Evolutionary conservation across 371 early-diverging fungal species (phyloP).

Genomic region (Lichtheimia corymbifera): DNA sequence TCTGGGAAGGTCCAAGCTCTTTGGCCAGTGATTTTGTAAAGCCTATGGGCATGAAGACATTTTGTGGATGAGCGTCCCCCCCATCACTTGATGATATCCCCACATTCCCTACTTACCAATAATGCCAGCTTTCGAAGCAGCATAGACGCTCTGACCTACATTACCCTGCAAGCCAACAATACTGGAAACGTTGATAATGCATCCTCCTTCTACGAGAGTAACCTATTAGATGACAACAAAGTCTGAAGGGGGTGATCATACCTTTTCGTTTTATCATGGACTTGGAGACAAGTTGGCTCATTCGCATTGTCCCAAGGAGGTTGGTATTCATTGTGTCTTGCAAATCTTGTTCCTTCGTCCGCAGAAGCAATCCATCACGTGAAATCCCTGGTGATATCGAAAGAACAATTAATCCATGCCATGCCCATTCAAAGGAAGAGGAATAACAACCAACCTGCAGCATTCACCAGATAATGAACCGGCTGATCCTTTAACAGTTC

Average conservation of each 20-base stretch:
- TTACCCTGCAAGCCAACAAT: slow-evolving; percentile 80
- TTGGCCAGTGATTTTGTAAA: slow-evolving; percentile 82
- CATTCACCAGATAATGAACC: slow-evolving; percentile 62
- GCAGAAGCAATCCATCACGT: slow-evolving; percentile 57
- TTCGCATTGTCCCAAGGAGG: slow-evolving; percentile 71
- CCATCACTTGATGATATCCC: not conserved
- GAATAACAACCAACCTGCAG: slow-evolving; percentile 48
- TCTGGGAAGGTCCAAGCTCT: slow-evolving; percentile 74
- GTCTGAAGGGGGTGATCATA: slow-evolving; percentile 14
- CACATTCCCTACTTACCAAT: slow-evolving; percentile 54
- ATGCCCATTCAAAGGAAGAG: not conserved
- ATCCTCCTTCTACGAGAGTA: slow-evolving; percentile 44
- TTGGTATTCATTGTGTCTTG: slow-evolving; percentile 65
- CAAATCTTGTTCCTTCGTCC: slow-evolving; percentile 47
- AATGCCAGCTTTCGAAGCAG: slow-evolving; percentile 85
- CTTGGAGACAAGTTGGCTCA: slow-evolving; percentile 58
- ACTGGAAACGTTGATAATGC: slow-evolving; percentile 85
- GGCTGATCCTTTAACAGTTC: slow-evolving; percentile 27
- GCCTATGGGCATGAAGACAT: slow-evolving; percentile 35
- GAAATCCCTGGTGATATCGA: slow-evolving; percentile 48
- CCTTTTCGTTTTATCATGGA: slow-evolving; percentile 61
- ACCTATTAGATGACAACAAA: not conserved
- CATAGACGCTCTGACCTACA: slow-evolving; percentile 76
- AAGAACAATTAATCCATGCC: not conserved
- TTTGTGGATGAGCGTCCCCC: not conserved